These are phyloP conservation scores for Metschnikowia kofuensis DNA, from an alignment of 805 yeast genomes.

Conservation along the genomic window DNA sequence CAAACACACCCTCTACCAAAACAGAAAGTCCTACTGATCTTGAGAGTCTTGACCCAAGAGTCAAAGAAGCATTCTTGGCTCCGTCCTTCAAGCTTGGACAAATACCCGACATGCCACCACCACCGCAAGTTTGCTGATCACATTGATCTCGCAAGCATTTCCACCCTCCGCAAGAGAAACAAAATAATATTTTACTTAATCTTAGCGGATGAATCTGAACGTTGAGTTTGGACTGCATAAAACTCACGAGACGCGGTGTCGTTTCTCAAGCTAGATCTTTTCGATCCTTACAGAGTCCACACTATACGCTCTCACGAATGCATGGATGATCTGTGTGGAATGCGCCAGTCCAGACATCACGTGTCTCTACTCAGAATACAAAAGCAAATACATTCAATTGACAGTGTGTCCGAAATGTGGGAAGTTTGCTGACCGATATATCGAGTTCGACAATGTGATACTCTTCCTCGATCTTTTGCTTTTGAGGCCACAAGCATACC, in stretches of 20 bases:
- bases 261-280: too few species aligned
- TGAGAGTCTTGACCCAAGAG: constrained; percentile 41
- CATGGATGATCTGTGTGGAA: constrained; percentile 81
- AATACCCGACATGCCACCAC: constrained; percentile 75
- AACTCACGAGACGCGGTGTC: too few species aligned
- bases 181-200: not conserved
- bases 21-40: not conserved
- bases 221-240: too few species aligned
- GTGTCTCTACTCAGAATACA: constrained; percentile 66
- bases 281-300: not conserved
- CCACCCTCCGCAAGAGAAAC: not conserved
- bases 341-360: constrained; percentile 63
- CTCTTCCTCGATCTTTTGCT: constrained; percentile 80
- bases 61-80: constrained; percentile 48
- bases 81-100: constrained; percentile 51
- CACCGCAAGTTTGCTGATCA: constrained; percentile 30
- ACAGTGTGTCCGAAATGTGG: constrained; percentile 74
- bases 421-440: constrained; percentile 80
- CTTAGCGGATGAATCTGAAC: too few species aligned
- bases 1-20: not conserved
- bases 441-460: constrained; percentile 84
- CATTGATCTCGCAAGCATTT: not conserved
- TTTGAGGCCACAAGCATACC: constrained; percentile 81
- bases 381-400: constrained; percentile 74
- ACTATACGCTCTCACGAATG: not conserved